Base-by-base conservation (phyloP, 257 asterid species). In the Anisodus tanguticus region DNA sequence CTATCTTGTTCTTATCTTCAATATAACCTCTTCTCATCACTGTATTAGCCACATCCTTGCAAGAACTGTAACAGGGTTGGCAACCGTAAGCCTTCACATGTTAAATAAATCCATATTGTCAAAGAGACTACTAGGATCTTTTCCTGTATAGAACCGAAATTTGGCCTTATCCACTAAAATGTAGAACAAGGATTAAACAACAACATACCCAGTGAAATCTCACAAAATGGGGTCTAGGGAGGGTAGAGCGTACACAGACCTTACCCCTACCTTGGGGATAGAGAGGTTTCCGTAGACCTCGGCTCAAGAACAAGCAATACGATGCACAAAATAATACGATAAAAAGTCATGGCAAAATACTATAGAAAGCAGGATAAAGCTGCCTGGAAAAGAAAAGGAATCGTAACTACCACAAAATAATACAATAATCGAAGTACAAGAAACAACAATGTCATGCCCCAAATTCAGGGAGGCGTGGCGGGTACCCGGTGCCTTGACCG, bases 131-230 rank as follows among this genome's bases (percentile, higher is more conserved):
- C 45, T 51, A 51, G 45, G 22, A 31, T 17, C 39, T 76, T 76
- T 76, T 15, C 64, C 64, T 76, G 47, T 47, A 76, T 76, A 76
- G 64, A 76, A 76, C 47, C 8, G 4, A 26, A 51, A 51, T 53
- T 13, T 76, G 15, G 7, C 60, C 49, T 77, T 77, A 8, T 12
- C 13, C 49, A 53, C 26, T 77, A 77, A 31, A 53, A 77, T 51
- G 81, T 15, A 76, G 81, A 76, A 53, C 63, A 76, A 51, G 15
- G 45, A 76, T 76, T 49, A 76, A 57, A 72, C 4, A 19, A 19
- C 45, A 76, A 7, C 11, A 26, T 1, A 26, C 13, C 3, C 19
- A 51, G 60, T 53, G 16, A 49, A 16, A 53, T 26, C 35, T 16
- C 15, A 8, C 22, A 39, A 68, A 13, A n/a, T 67, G 13, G 7